Evolutionary conservation across 2,329 filamentous ascomycete species (phyloP).

Genomic region (Mycosphaerella arachidis): DNA sequence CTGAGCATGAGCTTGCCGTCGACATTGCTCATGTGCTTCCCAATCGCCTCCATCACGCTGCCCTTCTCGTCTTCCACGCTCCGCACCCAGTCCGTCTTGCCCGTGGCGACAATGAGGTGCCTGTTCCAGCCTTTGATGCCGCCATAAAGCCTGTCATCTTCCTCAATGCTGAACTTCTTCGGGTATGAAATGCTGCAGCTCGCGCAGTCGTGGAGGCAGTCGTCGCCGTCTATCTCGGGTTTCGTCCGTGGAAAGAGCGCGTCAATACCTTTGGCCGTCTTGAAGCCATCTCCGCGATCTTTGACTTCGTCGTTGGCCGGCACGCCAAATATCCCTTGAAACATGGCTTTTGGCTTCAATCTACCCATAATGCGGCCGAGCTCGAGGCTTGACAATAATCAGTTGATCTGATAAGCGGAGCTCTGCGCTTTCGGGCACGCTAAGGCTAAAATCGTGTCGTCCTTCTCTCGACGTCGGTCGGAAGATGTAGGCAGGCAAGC

Average conservation of each 20-base stretch:
- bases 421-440: not conserved
- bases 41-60: constrained; percentile 53
- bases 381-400: not conserved
- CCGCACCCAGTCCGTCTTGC: constrained; percentile 89
- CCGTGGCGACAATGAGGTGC: constrained; percentile 88
- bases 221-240: constrained; percentile 76
- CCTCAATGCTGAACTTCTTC: constrained; percentile 66
- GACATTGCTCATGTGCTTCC: constrained; percentile 31
- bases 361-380: not conserved
- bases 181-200: constrained; percentile 77
- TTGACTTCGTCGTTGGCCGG: constrained; percentile 19
- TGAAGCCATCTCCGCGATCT: constrained; percentile 40
- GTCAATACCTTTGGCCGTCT: constrained; percentile 43
- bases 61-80: constrained; percentile 81
- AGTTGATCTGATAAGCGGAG: not conserved
- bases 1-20: constrained; percentile 74
- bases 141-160: constrained; percentile 75
- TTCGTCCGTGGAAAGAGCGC: constrained; percentile 70
- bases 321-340: constrained; percentile 20
- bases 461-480: too few species aligned
- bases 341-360: constrained; percentile 10
- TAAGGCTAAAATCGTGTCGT: not conserved
- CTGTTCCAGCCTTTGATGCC: constrained; percentile 82
- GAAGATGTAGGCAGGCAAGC: not conserved
- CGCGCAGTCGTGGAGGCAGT: constrained; percentile 82